Conservation (phyloP, 768 basidiomycete genomes). For the Sporobolomyces roseus region DNA sequence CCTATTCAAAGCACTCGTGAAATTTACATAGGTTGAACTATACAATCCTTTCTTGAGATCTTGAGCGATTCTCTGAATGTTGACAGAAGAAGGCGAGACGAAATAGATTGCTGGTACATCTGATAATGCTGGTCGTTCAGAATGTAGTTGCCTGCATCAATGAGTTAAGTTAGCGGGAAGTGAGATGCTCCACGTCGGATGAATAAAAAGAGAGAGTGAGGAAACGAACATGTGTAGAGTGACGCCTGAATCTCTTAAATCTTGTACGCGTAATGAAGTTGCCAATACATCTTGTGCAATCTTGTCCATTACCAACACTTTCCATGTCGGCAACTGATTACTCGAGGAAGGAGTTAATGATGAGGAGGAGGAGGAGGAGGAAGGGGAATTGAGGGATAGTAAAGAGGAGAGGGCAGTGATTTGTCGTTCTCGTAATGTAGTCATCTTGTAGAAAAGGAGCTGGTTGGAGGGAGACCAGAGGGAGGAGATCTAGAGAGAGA, state of each 20-base stretch:
- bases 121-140: constrained; percentile 76
- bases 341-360: too few relatives aligned
- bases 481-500: not conserved
- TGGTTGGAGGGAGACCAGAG: too few relatives aligned
- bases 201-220: not conserved
- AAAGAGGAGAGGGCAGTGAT: constrained; percentile 76
- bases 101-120: constrained; percentile 98
- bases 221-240: constrained; percentile 88
- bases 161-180: too few relatives aligned
- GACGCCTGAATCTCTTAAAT: constrained; percentile 91
- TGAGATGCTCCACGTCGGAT: too few relatives aligned
- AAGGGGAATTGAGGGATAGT: constrained; percentile 67
- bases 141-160: constrained; percentile 94
- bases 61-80: constrained; percentile 73
- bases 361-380: constrained; percentile 57
- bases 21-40: constrained; percentile 89
- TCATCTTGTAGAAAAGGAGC: not conserved
- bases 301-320: constrained; percentile 90
- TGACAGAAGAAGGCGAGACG: constrained; percentile 79
- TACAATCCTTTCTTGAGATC: constrained; percentile 86
- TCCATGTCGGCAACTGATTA: constrained; percentile 74
- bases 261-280: constrained; percentile 90
- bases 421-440: constrained; percentile 77
- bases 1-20: constrained; percentile 84
- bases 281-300: constrained; percentile 94